A percentile compares a stretch with the other conserved stretches of the same genome.
phyloP scores from a whole-genome alignment of 2,329 filamentous ascomycete genomes.

The Hypomyces perniciosus region DNA sequence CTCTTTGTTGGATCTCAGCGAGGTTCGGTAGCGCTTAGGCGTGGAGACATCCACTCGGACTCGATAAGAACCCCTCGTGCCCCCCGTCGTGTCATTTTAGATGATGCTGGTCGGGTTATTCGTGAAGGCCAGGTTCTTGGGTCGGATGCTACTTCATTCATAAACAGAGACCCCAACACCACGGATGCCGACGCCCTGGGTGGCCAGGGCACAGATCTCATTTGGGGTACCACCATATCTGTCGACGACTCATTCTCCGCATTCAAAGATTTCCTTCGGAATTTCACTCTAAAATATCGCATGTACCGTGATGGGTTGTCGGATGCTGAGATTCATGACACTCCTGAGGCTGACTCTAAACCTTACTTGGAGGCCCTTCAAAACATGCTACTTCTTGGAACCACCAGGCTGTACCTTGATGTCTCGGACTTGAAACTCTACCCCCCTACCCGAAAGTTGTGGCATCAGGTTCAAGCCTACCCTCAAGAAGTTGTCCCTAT shows the following conservation, averaged over 20 bases:
- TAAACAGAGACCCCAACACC: slow-evolving; percentile 68
- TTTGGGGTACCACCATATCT: slow-evolving; percentile 97
- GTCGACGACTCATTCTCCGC: slow-evolving; percentile 80
- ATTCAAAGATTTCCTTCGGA: slow-evolving; percentile 88
- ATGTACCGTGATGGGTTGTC: slow-evolving; percentile 83
- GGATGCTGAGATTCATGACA: slow-evolving; percentile 63
- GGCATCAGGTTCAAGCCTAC: slow-evolving; percentile 91
- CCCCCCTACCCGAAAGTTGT: slow-evolving; percentile 85
- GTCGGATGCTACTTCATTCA: slow-evolving; percentile 56
- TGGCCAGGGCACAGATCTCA: slow-evolving; percentile 72
- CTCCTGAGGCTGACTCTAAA: slow-evolving; percentile 68
- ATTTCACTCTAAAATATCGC: slow-evolving; percentile 90
- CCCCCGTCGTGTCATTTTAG: slow-evolving; percentile 51
- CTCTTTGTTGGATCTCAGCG: slow-evolving; percentile 69
- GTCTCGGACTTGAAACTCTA: slow-evolving; percentile 86
- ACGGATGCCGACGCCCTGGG: slow-evolving; percentile 88
- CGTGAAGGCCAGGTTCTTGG: slow-evolving; percentile 44
- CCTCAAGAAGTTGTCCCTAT: slow-evolving; percentile 93
- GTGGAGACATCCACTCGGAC: slow-evolving; percentile 85
- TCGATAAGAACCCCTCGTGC: slow-evolving; percentile 51
- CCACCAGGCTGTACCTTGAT: slow-evolving; percentile 81
- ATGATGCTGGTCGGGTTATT: slow-evolving; percentile 53
- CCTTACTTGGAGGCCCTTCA: slow-evolving; percentile 82
- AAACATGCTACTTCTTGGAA: slow-evolving; percentile 83
- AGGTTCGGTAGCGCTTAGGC: slow-evolving; percentile 48